Percentiles rank a stretch among this genome's conserved stretches.
Evolutionary conservation across 2,329 filamentous ascomycete species (phyloP).

Genomic region (Calonectria hongkongensis): DNA sequence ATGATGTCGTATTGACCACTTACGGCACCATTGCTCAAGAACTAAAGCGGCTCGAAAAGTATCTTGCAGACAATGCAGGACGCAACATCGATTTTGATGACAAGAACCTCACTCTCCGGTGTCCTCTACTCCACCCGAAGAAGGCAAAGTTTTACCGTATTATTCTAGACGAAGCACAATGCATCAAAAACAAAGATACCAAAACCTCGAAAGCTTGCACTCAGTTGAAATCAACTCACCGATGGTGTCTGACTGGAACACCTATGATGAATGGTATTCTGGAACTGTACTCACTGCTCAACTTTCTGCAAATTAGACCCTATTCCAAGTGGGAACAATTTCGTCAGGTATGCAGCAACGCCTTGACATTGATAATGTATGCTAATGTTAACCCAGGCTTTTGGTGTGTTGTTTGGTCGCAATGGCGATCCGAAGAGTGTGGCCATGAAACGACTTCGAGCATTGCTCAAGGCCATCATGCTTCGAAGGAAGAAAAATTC

Average conservation of each 20-base stretch:
- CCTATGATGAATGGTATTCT: constrained; percentile 91
- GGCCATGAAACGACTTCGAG: constrained; percentile 83
- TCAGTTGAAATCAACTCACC: constrained; percentile 78
- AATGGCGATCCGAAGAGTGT: constrained; percentile 71
- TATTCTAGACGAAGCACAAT: constrained; percentile 91
- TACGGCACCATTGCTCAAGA: constrained; percentile 83
- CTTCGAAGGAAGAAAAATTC: constrained; percentile 89
- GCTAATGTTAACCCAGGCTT: constrained; percentile 57
- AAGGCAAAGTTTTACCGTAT: constrained; percentile 83
- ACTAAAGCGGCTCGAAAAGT: constrained; percentile 77
- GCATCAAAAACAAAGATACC: constrained; percentile 85
- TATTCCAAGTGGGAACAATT: constrained; percentile 82
- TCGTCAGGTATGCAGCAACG: constrained; percentile 65
- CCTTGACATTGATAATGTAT: too few relatives aligned
- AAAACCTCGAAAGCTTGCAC: constrained; percentile 82
- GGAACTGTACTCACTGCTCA: constrained; percentile 86
- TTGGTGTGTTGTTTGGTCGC: constrained; percentile 63
- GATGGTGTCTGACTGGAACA: constrained; percentile 89
- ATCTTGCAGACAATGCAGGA: constrained; percentile 68
- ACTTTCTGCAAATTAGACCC: constrained; percentile 85
- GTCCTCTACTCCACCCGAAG: constrained; percentile 76
- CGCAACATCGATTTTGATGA: constrained; percentile 61
- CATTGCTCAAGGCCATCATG: constrained; percentile 86
- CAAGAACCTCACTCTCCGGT: constrained; percentile 60
- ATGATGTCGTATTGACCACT: constrained; percentile 89